Evolutionary conservation across 2,329 filamentous ascomycete species (phyloP), one percentile per base, ranked within the genome.

Genomic region (Byssochlamys sp.): DNA sequence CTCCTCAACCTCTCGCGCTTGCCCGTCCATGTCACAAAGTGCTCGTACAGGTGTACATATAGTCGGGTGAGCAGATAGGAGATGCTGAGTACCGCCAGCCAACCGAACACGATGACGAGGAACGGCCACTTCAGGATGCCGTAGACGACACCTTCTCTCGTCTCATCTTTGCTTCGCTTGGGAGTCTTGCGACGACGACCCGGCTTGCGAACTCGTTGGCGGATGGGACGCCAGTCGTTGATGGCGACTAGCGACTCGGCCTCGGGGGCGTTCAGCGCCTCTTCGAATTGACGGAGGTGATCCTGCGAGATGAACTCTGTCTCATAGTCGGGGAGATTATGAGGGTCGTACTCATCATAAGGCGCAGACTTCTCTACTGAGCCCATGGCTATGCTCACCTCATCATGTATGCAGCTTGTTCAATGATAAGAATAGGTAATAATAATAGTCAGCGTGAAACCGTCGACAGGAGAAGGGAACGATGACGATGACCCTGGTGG

Each of bases 181-280:
- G 73, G 69, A 14, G 61, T 59, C 58, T 72, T 76, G 33, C 80
- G 80, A 29, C 82, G 69, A 39, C 63, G 62, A 64, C 69, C 71
- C 61, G 66, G 73, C 70, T 71, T 76, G 58, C 79, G 78, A 25
- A 91, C 80, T 58, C 82, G 85, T 69, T 92, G 84, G 64, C 88
- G 86, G 11, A 97, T 84, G 0, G 94, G 94, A 14, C 89, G 86
- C 94, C 94, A 99, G 77, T 99, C 94, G 71, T 95, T 95, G 69
- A 95, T 84, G 48, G 94, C 92, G 2, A 90, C 89, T 66, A 97
- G 85, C 35, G 88, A 85, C 48, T 86, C 80, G 1, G 84, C 83
- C 60, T 95, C 90, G 0, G 91, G 90, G 1, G 89, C 89, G n/a
- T 84, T 82, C 7, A 96, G 81, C 6, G 92, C 92, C 59, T 83